These are phyloP conservation scores for Stephanodiscus triporus DNA, from an alignment of 108 stramenopile species.

Conservation along the genomic window DNA sequence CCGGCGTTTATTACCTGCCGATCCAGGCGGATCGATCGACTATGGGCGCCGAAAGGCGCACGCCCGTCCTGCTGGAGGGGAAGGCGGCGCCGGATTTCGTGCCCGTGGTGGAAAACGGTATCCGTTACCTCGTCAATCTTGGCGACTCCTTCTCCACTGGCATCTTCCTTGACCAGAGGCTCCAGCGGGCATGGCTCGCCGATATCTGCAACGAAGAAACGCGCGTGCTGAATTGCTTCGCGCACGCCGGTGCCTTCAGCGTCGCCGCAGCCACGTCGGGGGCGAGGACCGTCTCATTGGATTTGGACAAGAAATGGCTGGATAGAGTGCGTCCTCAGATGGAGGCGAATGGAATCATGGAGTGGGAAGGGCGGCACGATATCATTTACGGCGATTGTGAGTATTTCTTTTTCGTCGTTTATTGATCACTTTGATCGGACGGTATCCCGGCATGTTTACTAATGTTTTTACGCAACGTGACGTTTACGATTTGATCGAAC, in stretches of 20 bases:
- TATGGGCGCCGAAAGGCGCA: conserved; percentile 59
- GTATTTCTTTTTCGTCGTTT: conserved; percentile 5
- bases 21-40: conserved; percentile 62
- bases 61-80: conserved; percentile 73
- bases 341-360: conserved; percentile 74
- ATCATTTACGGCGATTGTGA: conserved; percentile 85
- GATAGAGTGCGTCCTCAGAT: conserved; percentile 76
- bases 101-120: conserved; percentile 71
- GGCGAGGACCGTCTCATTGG: conserved; percentile 74
- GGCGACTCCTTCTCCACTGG: conserved; percentile 84
- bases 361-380: conserved; percentile 78
- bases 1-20: conserved; percentile 75
- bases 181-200: conserved; percentile 75
- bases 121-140: conserved; percentile 68
- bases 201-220: conserved; percentile 66
- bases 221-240: conserved; percentile 83
- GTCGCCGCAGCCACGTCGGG: conserved; percentile 75
- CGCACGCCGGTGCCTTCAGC: conserved; percentile 83
- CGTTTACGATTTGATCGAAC: background rate
- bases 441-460: background rate
- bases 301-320: conserved; percentile 85
- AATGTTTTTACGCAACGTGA: too few species aligned
- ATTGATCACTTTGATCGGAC: background rate
- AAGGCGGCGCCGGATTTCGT: conserved; percentile 66
- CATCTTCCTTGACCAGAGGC: conserved; percentile 82